Evolutionary conservation across 2,329 filamentous ascomycete species (phyloP).

Genomic region (Ophiostoma himal-ulmi): DNA sequence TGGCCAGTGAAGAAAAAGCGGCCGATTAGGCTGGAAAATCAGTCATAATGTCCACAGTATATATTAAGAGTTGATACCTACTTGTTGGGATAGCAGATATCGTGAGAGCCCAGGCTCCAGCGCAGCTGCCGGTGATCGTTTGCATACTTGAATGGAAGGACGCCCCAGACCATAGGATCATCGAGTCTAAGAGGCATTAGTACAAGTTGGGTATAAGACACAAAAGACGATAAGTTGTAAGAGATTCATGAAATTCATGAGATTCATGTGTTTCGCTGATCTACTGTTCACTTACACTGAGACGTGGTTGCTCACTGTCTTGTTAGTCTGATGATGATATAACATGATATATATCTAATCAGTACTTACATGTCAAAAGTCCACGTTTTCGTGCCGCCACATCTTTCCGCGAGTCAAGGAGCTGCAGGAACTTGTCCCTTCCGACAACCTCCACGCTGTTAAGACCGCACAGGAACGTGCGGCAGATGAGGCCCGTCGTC

Average conservation of each 20-base stretch:
- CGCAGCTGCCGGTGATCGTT: constrained; percentile 69
- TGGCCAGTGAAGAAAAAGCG: constrained; percentile 87
- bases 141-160: constrained; percentile 68
- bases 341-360: neutral
- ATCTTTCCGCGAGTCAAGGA: constrained; percentile 69
- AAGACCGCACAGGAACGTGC: constrained; percentile 67
- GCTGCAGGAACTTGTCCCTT: constrained; percentile 64
- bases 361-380: constrained; percentile 67
- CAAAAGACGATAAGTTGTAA: no score
- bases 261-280: neutral
- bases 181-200: constrained; percentile 63
- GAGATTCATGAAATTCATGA: neutral
- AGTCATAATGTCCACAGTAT: neutral
- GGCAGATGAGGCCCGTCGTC: constrained; percentile 62
- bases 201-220: neutral
- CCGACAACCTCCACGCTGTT: constrained; percentile 73
- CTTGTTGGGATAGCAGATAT: constrained; percentile 90
- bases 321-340: neutral
- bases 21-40: constrained; percentile 51
- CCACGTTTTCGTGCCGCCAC: constrained; percentile 63
- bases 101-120: constrained; percentile 87
- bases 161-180: constrained; percentile 90
- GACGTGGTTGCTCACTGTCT: constrained; percentile 75
- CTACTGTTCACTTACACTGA: constrained; percentile 63
- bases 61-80: constrained; percentile 37